Evolutionary conservation across 345 rosid species (phyloP).

Genomic region (Eucalyptus erythrocorys): DNA sequence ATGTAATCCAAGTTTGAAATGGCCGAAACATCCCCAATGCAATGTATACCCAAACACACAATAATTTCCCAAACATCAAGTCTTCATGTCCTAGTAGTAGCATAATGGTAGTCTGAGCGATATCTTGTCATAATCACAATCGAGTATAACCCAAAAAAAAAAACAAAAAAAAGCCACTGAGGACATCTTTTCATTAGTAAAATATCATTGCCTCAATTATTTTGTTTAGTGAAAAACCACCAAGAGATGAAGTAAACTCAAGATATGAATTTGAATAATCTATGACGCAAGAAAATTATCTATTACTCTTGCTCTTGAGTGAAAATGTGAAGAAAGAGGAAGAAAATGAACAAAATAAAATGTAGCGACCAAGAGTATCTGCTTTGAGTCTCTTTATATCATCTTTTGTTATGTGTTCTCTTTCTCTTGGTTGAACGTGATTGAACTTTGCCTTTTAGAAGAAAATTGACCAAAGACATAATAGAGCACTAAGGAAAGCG

Average conservation of each 20-base stretch:
- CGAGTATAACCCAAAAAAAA: not conserved
- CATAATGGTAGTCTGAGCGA: not conserved
- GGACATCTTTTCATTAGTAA: not conserved
- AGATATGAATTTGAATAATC: not conserved
- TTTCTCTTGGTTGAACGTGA: not conserved
- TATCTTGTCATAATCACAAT: not conserved
- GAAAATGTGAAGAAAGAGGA: not conserved
- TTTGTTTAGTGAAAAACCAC: not conserved
- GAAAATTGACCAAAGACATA: not conserved
- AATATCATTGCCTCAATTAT: not conserved
- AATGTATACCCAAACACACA: not conserved
- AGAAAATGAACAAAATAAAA: not conserved
- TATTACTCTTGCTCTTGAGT: not conserved
- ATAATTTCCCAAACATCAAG: not conserved
- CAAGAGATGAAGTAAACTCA: not conserved
- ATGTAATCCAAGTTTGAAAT: not conserved
- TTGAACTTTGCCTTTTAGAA: not conserved
- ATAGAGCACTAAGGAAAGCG: not conserved
- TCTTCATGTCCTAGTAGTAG: not conserved
- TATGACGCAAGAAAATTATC: not conserved
- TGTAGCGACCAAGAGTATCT: not conserved
- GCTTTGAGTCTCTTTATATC: not conserved
- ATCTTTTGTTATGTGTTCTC: not conserved
- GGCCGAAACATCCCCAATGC: not conserved
- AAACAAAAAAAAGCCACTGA: not conserved